Base-by-base conservation (phyloP, 306 rosid species). In the Trifolium pratense region DNA sequence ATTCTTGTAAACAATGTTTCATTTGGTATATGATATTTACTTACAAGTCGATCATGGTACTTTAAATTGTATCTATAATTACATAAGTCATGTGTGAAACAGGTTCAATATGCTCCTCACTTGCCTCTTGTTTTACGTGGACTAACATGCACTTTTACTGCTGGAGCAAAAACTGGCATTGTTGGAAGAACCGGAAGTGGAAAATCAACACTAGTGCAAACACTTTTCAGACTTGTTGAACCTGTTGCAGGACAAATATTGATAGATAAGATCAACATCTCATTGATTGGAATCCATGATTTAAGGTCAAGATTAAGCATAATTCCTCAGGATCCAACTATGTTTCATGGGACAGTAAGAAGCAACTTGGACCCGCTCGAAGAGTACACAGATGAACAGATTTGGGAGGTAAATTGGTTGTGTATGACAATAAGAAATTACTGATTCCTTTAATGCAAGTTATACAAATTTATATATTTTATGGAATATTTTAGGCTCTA, bases 241-340 rank as follows among this genome's bases (percentile, higher is more conserved):
- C 92, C 82, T 78, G 84, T 88, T 81, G 81, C 88, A 71, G 89
- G 86, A 80, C n/a, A 80, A 80, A 86, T 93, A 32, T 56, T 85
- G 62, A 86, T 93, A 72, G 97, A 93, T 58, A 74, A 72, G 61
- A 80, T 85, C 39, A 65, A 84, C 73, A 90, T 87, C 76, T 75
- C 86, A 37, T 75, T 60, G 4, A 82, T 90, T 31, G 97, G 96
- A 42, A 72, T 93, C 66, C 97, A 90, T 37, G 89, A 93, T 85
- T 76, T 93, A 70, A 49, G 93, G 71, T 90, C 85, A 6, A 84
- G 79, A 80, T 81, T 90, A 21, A 93, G 98, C 83, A 90, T 93
- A 63, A 93, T 90, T 70, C 96, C 98, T 86, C 97, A 90, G 70
- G 98, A 93, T 77, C 97, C 98, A 70, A 93, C 97, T 52, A 93